Conservation (phyloP, 1,284 basidiomycete genomes). For the Cystobasidium sp. region DNA sequence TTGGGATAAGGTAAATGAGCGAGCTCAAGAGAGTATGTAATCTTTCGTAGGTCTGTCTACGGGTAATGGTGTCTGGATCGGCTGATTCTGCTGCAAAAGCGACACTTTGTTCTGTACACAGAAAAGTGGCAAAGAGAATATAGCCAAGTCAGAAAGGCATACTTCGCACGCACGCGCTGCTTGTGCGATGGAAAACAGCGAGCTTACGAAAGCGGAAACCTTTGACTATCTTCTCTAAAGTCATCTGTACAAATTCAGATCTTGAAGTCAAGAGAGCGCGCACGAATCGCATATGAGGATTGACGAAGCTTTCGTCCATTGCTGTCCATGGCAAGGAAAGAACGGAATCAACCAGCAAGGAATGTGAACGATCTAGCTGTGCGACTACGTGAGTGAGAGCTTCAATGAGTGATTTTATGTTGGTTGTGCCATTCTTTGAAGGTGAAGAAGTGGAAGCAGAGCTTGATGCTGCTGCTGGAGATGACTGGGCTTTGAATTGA, state of each 20-base stretch:
- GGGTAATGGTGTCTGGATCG: constrained; percentile 66
- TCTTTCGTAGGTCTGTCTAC: constrained; percentile 81
- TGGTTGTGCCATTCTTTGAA: constrained; percentile 47
- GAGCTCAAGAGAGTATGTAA: constrained; percentile 83
- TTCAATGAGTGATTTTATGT: constrained; percentile 58
- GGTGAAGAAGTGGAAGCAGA: constrained; percentile 50
- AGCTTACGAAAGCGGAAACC: constrained; percentile 85
- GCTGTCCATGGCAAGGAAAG: constrained; percentile 89
- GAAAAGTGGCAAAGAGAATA: background rate
- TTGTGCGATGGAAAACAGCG: background rate
- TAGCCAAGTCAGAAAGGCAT: background rate
- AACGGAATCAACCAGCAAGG: constrained; percentile 83
- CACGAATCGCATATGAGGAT: constrained; percentile 82
- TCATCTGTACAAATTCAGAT: constrained; percentile 84
- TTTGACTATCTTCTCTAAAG: constrained; percentile 78
- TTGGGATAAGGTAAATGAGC: constrained; percentile 85
- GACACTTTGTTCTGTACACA: constrained; percentile 27
- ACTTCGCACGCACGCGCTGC: background rate
- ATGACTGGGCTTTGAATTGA: constrained; percentile 59
- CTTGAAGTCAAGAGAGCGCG: constrained; percentile 91
- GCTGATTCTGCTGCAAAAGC: constrained; percentile 37
- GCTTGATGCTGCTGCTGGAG: constrained; percentile 43
- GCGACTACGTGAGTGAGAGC: constrained; percentile 64
- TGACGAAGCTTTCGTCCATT: constrained; percentile 74
- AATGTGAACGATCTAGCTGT: constrained; percentile 76